A percentile compares a stretch with the other conserved stretches of the same genome.
Evolutionary conservation across 331 rosid species (phyloP).

Genomic region (Quercus lobata): DNA sequence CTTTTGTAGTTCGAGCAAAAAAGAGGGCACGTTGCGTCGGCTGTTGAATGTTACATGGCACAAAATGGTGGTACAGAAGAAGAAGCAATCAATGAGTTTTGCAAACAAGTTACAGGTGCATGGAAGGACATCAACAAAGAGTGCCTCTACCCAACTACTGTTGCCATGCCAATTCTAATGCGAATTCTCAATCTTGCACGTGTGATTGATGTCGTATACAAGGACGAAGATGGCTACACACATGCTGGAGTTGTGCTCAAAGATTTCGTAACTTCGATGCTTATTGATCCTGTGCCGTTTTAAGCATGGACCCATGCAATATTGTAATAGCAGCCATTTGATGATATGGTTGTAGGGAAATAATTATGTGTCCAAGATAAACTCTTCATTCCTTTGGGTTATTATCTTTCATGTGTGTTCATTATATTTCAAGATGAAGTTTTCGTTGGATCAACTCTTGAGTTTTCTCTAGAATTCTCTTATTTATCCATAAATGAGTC

Average conservation of each 20-base stretch:
- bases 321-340: too few relatives aligned
- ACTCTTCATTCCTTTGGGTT: too few relatives aligned
- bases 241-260: not conserved
- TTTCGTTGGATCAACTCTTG: too few relatives aligned
- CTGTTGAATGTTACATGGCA: conserved; percentile 36
- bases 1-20: conserved; percentile 24
- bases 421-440: too few relatives aligned
- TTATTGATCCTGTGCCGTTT: not conserved
- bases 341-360: too few relatives aligned
- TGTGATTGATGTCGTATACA: conserved; percentile 16
- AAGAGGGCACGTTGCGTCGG: conserved; percentile 22
- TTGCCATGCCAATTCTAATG: conserved; percentile 5
- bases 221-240: conserved; percentile 9
- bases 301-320: not conserved
- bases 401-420: too few relatives aligned
- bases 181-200: conserved; percentile 17
- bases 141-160: not conserved
- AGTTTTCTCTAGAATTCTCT: too few relatives aligned
- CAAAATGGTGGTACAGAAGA: conserved; percentile 19
- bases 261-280: not conserved
- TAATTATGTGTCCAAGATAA: too few relatives aligned
- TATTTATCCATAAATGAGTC: too few relatives aligned
- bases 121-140: conserved; percentile 26
- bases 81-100: conserved; percentile 11
- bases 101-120: not conserved